Conservation (phyloP, 306 rosid species). For the Acacia acuminata region DNA sequence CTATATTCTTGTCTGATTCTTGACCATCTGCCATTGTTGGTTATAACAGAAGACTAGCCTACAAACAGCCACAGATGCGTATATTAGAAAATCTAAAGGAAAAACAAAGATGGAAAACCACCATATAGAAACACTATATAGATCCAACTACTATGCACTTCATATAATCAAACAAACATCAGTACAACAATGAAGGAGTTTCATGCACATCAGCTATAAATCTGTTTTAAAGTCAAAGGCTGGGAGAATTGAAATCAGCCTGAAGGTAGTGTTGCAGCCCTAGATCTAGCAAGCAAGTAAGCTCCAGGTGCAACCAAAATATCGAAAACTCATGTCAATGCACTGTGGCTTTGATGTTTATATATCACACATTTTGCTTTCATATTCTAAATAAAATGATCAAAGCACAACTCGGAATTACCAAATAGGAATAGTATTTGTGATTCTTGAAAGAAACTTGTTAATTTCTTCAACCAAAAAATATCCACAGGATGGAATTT, state of each 20-base stretch:
- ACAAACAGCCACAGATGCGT: constrained; percentile 21
- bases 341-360: not conserved
- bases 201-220: constrained; percentile 8
- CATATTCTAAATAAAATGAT: not conserved
- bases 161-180: not conserved
- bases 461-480: not conserved
- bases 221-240: not conserved
- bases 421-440: not conserved
- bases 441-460: not conserved
- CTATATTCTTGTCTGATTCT: constrained; percentile 87
- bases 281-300: not conserved
- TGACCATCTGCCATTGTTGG: constrained; percentile 71
- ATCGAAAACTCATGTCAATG: not conserved
- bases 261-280: not conserved
- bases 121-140: constrained; percentile 6
- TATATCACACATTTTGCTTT: not conserved
- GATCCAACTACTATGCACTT: not conserved
- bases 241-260: not conserved
- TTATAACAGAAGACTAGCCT: constrained; percentile 21
- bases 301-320: not conserved
- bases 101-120: not conserved
- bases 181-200: constrained; percentile 6
- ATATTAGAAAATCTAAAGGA: constrained; percentile 3
- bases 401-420: not conserved
- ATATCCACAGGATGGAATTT: not conserved